Evolutionary conservation across 345 rosid species (phyloP).

Genomic region (Limnanthes douglasii): DNA sequence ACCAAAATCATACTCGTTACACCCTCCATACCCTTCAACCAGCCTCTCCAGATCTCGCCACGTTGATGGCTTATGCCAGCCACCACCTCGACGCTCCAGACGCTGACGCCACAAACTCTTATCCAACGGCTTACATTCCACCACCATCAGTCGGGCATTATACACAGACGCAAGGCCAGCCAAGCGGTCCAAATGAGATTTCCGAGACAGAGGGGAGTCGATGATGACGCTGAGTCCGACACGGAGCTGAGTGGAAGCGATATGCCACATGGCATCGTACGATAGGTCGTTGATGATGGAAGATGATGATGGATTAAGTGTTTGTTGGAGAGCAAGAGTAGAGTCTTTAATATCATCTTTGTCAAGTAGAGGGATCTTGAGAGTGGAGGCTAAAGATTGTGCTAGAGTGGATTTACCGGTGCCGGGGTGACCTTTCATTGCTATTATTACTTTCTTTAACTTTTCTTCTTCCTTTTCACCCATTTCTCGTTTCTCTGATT

Average conservation of each 20-base stretch:
- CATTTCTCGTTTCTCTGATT: too few relatives aligned
- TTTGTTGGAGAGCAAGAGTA: slow-evolving; percentile 25
- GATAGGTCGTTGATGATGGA: slow-evolving; percentile 43
- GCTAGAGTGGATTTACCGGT: slow-evolving; percentile 50
- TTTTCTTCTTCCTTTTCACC: slow-evolving; percentile 1
- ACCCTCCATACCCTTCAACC: slow-evolving; percentile 35
- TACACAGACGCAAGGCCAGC: slow-evolving; percentile 16
- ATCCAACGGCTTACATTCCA: slow-evolving; percentile 41
- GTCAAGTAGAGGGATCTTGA: slow-evolving; percentile 46
- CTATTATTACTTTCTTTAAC: slow-evolving; percentile 15
- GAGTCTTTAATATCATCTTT: slow-evolving; percentile 58
- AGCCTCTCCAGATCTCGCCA: slow-evolving; percentile 48
- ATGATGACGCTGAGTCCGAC: slow-evolving; percentile 34
- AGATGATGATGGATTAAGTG: slow-evolving; percentile 4
- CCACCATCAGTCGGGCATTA: slow-evolving; percentile 21
- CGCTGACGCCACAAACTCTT: slow-evolving; percentile 38
- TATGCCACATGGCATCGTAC: slow-evolving; percentile 25
- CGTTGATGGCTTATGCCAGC: slow-evolving; percentile 58
- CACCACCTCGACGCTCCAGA: slow-evolving; percentile 28
- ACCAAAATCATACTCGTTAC: slow-evolving; percentile 42
- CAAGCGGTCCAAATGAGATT: slow-evolving; percentile 25
- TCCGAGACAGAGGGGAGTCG: slow-evolving; percentile 50
- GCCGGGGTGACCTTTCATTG: slow-evolving; percentile 74
- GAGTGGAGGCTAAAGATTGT: slow-evolving; percentile 23
- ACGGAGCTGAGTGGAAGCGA: slow-evolving; percentile 40